Conservation (phyloP, 371 early-diverging fungal species). For the Zychaea mexicana region DNA sequence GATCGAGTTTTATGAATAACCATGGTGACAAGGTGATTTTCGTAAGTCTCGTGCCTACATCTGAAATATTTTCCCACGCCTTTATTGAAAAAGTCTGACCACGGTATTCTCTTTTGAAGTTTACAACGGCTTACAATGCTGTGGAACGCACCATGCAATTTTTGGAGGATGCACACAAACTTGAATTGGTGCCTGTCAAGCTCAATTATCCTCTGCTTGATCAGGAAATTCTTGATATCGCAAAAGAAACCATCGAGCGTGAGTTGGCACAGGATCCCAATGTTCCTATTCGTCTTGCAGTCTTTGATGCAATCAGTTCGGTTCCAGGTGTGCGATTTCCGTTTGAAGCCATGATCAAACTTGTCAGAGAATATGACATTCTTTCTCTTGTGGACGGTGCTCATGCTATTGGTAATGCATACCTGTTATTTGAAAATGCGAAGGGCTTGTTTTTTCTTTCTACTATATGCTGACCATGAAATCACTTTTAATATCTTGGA, state of each 20-base stretch:
- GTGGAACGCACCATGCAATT: slow-evolving; percentile 23
- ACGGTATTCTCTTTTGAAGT: too few relatives aligned
- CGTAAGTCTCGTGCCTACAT: slow-evolving; percentile 13
- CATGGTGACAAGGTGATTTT: slow-evolving; percentile 44
- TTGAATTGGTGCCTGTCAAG: slow-evolving; percentile 32
- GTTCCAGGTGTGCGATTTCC: slow-evolving; percentile 60
- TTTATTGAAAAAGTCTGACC: too few relatives aligned
- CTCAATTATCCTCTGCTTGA: slow-evolving; percentile 36
- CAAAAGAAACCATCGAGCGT: slow-evolving; percentile 26
- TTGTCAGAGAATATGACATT: slow-evolving; percentile 53
- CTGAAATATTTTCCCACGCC: too few relatives aligned
- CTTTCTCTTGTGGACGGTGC: slow-evolving; percentile 72
- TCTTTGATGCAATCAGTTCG: slow-evolving; percentile 64
- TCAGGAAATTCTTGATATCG: slow-evolving; percentile 26
- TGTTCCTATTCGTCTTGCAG: slow-evolving; percentile 45
- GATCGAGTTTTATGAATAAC: slow-evolving; percentile 37
- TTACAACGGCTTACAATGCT: too few relatives aligned
- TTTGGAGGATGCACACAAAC: slow-evolving; percentile 27
- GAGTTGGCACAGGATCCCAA: slow-evolving; percentile 19
- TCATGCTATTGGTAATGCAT: slow-evolving; percentile 66
- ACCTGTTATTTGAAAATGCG: too few relatives aligned
- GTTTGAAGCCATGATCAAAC: slow-evolving; percentile 46
- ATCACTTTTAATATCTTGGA: not conserved
- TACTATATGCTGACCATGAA: too few relatives aligned
- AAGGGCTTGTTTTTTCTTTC: too few relatives aligned